Base-by-base conservation (phyloP, 2,329 filamentous ascomycete genomes). In the Zasmidium citrigriseum region DNA sequence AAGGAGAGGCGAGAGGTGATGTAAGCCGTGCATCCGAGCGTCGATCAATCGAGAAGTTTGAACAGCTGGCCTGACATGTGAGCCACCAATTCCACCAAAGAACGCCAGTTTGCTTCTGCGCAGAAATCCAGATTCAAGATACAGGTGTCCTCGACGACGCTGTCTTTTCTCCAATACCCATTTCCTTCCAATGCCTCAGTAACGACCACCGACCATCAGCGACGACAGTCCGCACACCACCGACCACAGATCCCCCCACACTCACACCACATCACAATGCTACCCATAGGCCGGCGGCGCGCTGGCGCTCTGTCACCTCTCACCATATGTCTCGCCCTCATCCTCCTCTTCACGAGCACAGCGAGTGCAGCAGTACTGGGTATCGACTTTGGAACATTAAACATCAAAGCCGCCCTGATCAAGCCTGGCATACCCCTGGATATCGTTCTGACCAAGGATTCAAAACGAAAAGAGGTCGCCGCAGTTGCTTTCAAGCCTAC, bases 341-440 rank as follows among this genome's bases (percentile, higher is more conserved):
- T 87, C 20, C 76, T 84, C 57, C 76, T 87, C 58, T 81, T 86
- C 66, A 77, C 78, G 21, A 78, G 78, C 60, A 82, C 83, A 53
- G 82, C 84, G 57, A 84, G 83, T 57, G 86, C 84, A 55, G 83
- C 84, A 38, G 93, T 98, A 18, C 81, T 99, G 21, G 95, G 95
- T 63, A 85, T 99, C 69, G 95, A 99, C 77, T 83, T 99, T 55
- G 95, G 95, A 67, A 97, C 95, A 57, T 91, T 96, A 75, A 97
- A 96, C 78, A 90, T 99, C 79, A 99, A 98, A 80, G 93, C 93
- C 24, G 88, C 90, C 14, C 85, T 99, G 45, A 93, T 99, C 62
- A 98, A 98, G 79, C 95, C 95, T 1, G 95, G 95, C 61, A 93
- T 96, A 53, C 95, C 95, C 11, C 90, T 99, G 73, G 95, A 99